Evolutionary conservation across 1,284 basidiomycete species (phyloP), one percentile per base, ranked within the genome.

Genomic region (Tremellales sp.): DNA sequence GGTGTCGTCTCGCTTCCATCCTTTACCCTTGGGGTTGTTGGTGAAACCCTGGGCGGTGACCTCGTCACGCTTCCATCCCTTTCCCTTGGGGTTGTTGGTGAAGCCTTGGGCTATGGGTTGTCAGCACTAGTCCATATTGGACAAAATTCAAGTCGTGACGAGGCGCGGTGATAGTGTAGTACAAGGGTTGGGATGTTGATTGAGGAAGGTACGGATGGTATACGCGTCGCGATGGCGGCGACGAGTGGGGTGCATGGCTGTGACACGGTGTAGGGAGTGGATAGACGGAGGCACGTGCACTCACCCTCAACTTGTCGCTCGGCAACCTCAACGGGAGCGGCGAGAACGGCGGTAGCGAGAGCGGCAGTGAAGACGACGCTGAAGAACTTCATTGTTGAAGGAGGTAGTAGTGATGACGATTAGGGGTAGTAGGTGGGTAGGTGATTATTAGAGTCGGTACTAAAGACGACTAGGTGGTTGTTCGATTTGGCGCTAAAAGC

Each of bases 331-430:
- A 36, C 46, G 21, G 64, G 64, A 36, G 62, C 64, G 26, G 62
- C 62, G 48, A 63, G 21, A 29, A 48, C 56, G 23, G 53, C 50
- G 6, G 56, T 52, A 24, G 56, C 53, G 39, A 54, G 48, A 45
- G 48, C 49, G 40, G 56, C 49, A 29, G 49, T 51, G 49, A 58
- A 46, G 51, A 58, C 46, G 45, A 59, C 41, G 43, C 57, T 48
- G 45, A 54, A 49, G 57, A 61, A 56, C 57, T 64, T 64, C 64
- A 67, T 66, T 43, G 42, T 31, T n/a, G 48, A 40, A 29, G 15
- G 39, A 45, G 11, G 23, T 46, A 36, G 24, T 31, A 40, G 39
- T 31, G 40, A 25, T 35, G 22, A 4, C 35, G 35, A 35, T 50
- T 15, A 23, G 15, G 26, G 40, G 40, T 27, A 29, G 48, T 26